Conservation (phyloP, 2,329 filamentous ascomycete genomes). For the Alternaria ethzedia region DNA sequence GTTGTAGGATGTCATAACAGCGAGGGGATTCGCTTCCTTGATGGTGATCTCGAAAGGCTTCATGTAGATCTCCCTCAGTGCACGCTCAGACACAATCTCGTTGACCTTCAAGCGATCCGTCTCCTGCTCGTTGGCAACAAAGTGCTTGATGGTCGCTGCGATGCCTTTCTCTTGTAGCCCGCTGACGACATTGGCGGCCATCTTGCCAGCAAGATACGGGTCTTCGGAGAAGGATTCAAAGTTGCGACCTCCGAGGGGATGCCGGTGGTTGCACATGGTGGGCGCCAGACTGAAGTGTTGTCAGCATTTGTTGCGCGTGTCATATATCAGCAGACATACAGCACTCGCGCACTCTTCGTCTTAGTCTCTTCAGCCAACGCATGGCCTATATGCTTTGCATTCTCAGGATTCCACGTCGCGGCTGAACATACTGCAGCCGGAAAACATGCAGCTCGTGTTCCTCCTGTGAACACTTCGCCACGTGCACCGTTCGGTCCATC, state of each 20-base stretch:
- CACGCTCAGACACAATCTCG: constrained; percentile 61
- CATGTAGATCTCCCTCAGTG: constrained; percentile 62
- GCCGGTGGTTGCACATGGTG: constrained; percentile 80
- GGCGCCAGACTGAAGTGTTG: constrained; percentile 63
- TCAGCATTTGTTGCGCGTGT: not conserved
- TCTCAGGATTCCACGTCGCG: constrained; percentile 75
- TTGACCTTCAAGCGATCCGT: constrained; percentile 68
- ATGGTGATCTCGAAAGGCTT: constrained; percentile 73
- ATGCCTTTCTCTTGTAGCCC: constrained; percentile 71
- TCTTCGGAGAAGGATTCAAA: constrained; percentile 80
- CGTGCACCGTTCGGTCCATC: constrained; percentile 74
- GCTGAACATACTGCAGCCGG: constrained; percentile 72
- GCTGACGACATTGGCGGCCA: constrained; percentile 65
- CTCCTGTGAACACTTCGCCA: constrained; percentile 68
- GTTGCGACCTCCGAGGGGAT: constrained; percentile 78
- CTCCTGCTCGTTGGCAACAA: constrained; percentile 71
- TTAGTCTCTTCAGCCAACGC: constrained; percentile 74
- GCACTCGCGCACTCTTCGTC: constrained; percentile 74
- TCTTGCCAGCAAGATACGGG: constrained; percentile 69
- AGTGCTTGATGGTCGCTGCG: constrained; percentile 77
- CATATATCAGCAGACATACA: constrained; percentile 47
- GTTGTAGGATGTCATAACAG: constrained; percentile 77
- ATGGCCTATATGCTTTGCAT: constrained; percentile 61
- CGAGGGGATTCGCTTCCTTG: constrained; percentile 70
- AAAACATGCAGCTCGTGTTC: constrained; percentile 71